Percentiles rank a stretch among this genome's conserved stretches.
Evolutionary conservation across 352 stramenopile species (phyloP).

Genomic region (Blastocystis sp.): DNA sequence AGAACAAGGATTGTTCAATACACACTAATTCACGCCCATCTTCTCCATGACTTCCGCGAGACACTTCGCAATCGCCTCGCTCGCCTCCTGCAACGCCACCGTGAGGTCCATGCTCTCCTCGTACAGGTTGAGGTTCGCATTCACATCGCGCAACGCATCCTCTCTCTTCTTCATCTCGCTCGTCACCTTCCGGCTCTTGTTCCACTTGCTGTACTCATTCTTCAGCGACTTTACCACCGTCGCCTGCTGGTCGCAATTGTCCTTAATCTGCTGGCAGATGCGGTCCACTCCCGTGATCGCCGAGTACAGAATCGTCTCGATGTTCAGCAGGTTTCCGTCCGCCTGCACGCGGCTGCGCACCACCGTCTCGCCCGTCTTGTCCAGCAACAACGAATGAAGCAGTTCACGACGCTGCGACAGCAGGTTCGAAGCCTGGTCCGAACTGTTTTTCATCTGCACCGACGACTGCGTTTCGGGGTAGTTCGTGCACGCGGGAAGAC

Average conservation of each 20-base stretch:
- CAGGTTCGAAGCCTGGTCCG: not conserved
- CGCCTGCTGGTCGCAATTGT: conserved; percentile 27
- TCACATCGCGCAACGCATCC: conserved; percentile 31
- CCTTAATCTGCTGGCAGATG: not conserved
- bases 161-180: conserved; percentile 67
- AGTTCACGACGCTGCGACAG: not conserved
- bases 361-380: conserved; percentile 31
- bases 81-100: not conserved
- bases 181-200: conserved; percentile 23
- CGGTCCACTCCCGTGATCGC: not conserved
- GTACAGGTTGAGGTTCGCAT: conserved; percentile 26
- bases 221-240: conserved; percentile 5
- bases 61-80: not conserved
- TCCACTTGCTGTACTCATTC: conserved; percentile 34
- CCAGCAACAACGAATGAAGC: conserved; percentile 14
- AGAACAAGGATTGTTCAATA: not conserved
- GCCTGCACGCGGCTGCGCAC: conserved; percentile 11
- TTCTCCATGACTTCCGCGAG: not conserved
- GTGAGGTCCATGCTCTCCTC: not conserved
- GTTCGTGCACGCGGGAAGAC: conserved; percentile 9
- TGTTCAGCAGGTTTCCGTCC: conserved; percentile 35
- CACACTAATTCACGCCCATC: not conserved
- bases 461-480: conserved; percentile 12
- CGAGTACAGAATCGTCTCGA: conserved; percentile 35
- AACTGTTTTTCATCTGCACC: not conserved